Evolutionary conservation across 192 early-diverging fungal species (phyloP).

Genomic region (Coemansia sp.): DNA sequence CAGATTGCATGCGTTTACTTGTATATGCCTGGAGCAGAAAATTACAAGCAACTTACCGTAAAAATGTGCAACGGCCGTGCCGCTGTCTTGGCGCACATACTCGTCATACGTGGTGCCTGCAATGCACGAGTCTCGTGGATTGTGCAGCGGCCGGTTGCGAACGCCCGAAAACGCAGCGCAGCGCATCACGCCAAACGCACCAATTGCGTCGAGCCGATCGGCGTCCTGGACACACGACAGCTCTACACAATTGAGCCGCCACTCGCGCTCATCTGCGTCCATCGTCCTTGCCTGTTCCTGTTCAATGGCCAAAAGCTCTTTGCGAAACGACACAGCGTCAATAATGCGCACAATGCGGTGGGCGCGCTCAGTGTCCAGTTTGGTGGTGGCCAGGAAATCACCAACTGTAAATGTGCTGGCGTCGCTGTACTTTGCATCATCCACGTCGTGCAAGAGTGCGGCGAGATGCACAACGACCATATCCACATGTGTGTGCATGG

Average conservation of each 20-base stretch:
- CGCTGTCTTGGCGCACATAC: slow-evolving; percentile 56
- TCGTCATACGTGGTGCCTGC: slow-evolving; percentile 62
- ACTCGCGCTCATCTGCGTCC: slow-evolving; percentile 39
- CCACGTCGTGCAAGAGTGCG: slow-evolving; percentile 68
- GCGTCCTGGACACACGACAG: slow-evolving; percentile 72
- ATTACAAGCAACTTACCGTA: slow-evolving; percentile 51
- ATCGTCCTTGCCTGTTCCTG: slow-evolving; percentile 21
- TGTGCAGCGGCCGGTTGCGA: slow-evolving; percentile 61
- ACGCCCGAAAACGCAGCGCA: slow-evolving; percentile 70
- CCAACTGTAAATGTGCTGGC: slow-evolving; percentile 48
- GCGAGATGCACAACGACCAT: slow-evolving; percentile 63
- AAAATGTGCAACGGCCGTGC: slow-evolving; percentile 66
- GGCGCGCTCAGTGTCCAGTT: slow-evolving; percentile 48
- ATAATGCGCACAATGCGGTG: slow-evolving; percentile 58
- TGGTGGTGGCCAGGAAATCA: slow-evolving; percentile 53
- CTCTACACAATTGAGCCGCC: slow-evolving; percentile 60
- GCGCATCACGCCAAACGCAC: slow-evolving; percentile 71
- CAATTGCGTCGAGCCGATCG: slow-evolving; percentile 71
- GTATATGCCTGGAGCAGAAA: neutral
- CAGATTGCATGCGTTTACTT: neutral
- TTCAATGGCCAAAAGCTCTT: slow-evolving; percentile 60
- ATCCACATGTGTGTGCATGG: slow-evolving; percentile 45
- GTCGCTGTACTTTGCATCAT: slow-evolving; percentile 65
- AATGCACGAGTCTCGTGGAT: slow-evolving; percentile 52
- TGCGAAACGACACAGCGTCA: slow-evolving; percentile 63